Evolutionary conservation across 176 grass and related monocot genomes (phyloP), one percentile per base, ranked within the genome.

Genomic region (Tillandsia fasciculata): DNA sequence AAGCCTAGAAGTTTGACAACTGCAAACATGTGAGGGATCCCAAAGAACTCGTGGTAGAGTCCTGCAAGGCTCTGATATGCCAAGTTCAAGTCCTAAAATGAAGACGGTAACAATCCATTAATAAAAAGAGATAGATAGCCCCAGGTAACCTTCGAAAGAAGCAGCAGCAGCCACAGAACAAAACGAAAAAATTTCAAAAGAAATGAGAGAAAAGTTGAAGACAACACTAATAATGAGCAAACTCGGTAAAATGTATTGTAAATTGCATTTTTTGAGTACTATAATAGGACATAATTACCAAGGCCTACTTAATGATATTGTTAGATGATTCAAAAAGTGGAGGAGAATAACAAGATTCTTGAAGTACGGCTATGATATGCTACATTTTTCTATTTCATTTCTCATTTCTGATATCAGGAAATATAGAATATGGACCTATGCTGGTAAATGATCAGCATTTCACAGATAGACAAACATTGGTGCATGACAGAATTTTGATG

Each of bases 21-120:
- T 81, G 93, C 88, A 83, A 92, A 89, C 89, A 96, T 96, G 85
- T 96, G 93, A 77, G 93, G 81, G 51, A 90, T 86, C 81, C 93
- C 93, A 69, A 96, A 96, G 78, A 96, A 96, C 71, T 96, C 93
- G 77, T 72, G 87, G 76, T 92, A 89, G 59, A 92, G 76, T 52
- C 78, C 79, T 58, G 81, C 76, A 83, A 96, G 80, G 76, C 81
- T 84, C 79, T 96, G 79, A 72, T 90, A 92, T 18, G 89, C 88
- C 79, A 85, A 78, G 64, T 85, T 96, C 83, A 92, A 83, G 76
- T 92, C 93, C 93, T 96, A 81, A 73, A 89, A 77, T 73, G 26
- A 74, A 78, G 79, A 77, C 27, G 51, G 29, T 42, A 42, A 42
- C 33, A 77, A 52, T 58, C 53, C 42, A 69, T 70, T 57, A 52